A percentile compares a stretch with the other conserved stretches of the same genome.
Evolutionary conservation across 2,329 filamentous ascomycete species (phyloP).

Genomic region (Fusarium fujikuroi): DNA sequence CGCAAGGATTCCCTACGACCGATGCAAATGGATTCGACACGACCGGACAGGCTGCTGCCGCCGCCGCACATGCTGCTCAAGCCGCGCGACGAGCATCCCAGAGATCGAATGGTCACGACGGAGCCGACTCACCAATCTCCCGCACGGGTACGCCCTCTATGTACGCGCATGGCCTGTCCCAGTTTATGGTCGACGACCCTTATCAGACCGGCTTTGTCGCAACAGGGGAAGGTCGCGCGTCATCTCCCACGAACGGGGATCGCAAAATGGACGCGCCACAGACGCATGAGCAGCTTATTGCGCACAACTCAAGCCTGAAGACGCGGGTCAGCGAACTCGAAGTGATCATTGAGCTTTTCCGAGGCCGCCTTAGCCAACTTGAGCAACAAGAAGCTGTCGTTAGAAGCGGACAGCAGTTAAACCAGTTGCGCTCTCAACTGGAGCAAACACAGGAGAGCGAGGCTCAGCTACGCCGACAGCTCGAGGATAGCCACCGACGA

Average conservation of each 20-base stretch:
- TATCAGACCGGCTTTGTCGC: conserved; percentile 68
- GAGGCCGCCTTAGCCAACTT: conserved; percentile 79
- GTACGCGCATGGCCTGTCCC: conserved; percentile 77
- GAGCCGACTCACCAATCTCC: conserved; percentile 81
- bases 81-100: conserved; percentile 71
- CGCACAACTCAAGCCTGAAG: conserved; percentile 87
- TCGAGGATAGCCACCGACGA: conserved; percentile 80
- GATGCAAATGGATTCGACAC: conserved; percentile 69
- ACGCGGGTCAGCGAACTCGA: conserved; percentile 96
- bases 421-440: conserved; percentile 67
- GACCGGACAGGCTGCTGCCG: conserved; percentile 60
- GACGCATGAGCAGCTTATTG: conserved; percentile 82
- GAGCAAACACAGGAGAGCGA: conserved; percentile 56
- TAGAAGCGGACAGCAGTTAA: conserved; percentile 68
- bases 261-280: conserved; percentile 77
- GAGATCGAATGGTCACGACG: conserved; percentile 80
- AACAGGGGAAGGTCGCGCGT: conserved; percentile 62
- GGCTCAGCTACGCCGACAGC: conserved; percentile 65
- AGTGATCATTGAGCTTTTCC: conserved; percentile 88
- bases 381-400: conserved; percentile 80
- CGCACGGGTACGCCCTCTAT: conserved; percentile 82
- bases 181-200: conserved; percentile 81
- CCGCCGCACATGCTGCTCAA: conserved; percentile 64
- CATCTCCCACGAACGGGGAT: conserved; percentile 64
- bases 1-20: conserved; percentile 53